Conservation (phyloP, 345 rosid genomes). For the Reutealis trisperma region DNA sequence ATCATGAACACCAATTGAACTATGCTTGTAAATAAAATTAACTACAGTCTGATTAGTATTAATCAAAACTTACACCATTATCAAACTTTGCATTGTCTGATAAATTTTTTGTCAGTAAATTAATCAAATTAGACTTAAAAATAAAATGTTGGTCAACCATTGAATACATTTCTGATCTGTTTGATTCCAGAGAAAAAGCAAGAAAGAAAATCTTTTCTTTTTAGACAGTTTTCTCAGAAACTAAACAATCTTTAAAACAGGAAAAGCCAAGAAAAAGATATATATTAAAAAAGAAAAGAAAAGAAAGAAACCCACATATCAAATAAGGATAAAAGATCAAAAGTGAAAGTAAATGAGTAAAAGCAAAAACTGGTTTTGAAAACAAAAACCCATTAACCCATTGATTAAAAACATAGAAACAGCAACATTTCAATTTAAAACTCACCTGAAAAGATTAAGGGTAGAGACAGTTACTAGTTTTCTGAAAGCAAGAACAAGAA, state of each 20-base stretch:
- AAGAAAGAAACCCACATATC: neutral
- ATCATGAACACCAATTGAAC: neutral
- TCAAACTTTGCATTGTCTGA: neutral
- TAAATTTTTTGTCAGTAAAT: neutral
- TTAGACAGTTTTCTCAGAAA: slow-evolving; percentile 10
- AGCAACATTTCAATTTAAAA: neutral
- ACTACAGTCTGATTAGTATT: too few relatives aligned
- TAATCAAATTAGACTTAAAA: neutral
- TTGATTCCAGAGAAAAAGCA: neutral
- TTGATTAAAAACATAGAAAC: slow-evolving; percentile 5
- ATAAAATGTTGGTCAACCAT: neutral
- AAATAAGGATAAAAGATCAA: neutral
- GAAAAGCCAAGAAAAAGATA: neutral
- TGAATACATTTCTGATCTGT: neutral
- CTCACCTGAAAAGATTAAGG: neutral
- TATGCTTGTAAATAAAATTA: neutral
- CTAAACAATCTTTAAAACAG: slow-evolving; percentile 16
- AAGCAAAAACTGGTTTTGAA: neutral
- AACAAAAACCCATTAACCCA: neutral
- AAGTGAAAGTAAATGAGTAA: slow-evolving; percentile 5
- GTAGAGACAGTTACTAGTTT: slow-evolving; percentile 24
- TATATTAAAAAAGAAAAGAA: too few relatives aligned
- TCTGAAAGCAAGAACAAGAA: neutral
- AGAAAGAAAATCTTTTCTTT: neutral
- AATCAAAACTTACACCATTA: neutral